These are phyloP conservation scores for Gillenia trifoliata DNA, from an alignment of 306 rosid species.

Conservation along the genomic window DNA sequence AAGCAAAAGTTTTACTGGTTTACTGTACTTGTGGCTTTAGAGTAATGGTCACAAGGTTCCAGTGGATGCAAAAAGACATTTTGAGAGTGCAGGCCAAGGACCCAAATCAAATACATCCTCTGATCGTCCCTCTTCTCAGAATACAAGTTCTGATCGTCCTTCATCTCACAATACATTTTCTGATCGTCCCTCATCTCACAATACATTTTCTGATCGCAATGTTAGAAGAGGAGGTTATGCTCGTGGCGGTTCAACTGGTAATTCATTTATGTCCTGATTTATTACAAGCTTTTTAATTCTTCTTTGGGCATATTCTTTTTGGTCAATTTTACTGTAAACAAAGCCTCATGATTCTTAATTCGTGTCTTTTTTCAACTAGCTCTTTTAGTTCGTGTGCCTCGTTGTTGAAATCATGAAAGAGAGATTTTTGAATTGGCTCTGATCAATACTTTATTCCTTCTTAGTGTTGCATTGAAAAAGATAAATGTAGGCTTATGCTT, in stretches of 20 bases:
- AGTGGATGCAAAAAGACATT: conserved; percentile 40
- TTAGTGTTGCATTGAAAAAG: neutral
- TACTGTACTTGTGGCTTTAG: conserved; percentile 43
- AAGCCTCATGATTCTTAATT: neutral
- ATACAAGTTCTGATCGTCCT: neutral
- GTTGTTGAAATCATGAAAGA: neutral
- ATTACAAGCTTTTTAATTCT: neutral
- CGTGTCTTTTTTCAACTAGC: neutral
- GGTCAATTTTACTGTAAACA: neutral
- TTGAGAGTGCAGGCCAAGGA: conserved; percentile 57
- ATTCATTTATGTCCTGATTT: conserved; percentile 4
- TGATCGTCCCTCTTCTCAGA: conserved; percentile 27
- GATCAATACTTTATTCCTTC: neutral
- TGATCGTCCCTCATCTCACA: neutral
- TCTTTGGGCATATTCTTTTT: neutral
- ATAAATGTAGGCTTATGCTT: neutral
- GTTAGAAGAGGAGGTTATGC: conserved; percentile 59
- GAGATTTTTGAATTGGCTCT: neutral
- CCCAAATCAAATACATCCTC: conserved; percentile 37
- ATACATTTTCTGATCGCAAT: conserved; percentile 46
- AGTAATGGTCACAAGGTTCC: conserved; percentile 42
- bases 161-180: neutral
- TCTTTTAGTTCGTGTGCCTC: neutral
- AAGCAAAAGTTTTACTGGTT: neutral
- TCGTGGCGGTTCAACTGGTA: conserved; percentile 59